phyloP scores from a whole-genome alignment of 805 yeast genomes.

The Dipodascopsis tothii region DNA sequence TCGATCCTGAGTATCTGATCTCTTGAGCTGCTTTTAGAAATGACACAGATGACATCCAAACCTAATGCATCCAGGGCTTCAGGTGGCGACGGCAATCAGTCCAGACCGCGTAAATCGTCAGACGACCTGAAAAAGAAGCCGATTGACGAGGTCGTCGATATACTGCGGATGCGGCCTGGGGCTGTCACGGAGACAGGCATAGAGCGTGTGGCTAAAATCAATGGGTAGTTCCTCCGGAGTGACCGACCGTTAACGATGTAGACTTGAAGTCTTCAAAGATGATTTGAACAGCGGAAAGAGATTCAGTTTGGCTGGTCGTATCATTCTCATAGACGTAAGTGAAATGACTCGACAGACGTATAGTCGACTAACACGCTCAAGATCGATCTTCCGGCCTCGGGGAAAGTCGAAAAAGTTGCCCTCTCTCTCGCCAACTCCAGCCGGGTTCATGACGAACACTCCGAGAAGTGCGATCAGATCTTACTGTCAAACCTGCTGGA shows the following conservation, averaged over 20 bases:
- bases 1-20: too few species aligned
- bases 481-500: constrained; percentile 26
- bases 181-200: constrained; percentile 32
- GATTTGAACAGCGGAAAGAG: constrained; percentile 28
- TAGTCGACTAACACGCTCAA: constrained; percentile 2
- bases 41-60: too few species aligned
- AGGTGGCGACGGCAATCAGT: too few species aligned
- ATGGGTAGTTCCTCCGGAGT: constrained; percentile 19
- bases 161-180: constrained; percentile 31
- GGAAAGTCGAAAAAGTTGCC: constrained; percentile 19
- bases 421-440: constrained; percentile 21
- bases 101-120: too few species aligned
- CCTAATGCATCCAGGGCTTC: too few species aligned
- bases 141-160: constrained; percentile 21
- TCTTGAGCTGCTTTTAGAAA: too few species aligned
- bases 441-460: constrained; percentile 24
- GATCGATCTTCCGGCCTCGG: constrained; percentile 24
- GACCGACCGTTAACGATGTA: constrained; percentile 1
- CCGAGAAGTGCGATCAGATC: constrained; percentile 23
- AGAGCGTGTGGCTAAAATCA: constrained; percentile 28
- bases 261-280: constrained; percentile 36
- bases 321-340: constrained; percentile 32
- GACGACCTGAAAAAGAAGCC: constrained; percentile 1
- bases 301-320: constrained; percentile 34
- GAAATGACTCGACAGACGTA: not conserved